Evolutionary conservation across 768 basidiomycete species (phyloP), one percentile per base, ranked within the genome.

Genomic region (Lactarius trivialis): DNA sequence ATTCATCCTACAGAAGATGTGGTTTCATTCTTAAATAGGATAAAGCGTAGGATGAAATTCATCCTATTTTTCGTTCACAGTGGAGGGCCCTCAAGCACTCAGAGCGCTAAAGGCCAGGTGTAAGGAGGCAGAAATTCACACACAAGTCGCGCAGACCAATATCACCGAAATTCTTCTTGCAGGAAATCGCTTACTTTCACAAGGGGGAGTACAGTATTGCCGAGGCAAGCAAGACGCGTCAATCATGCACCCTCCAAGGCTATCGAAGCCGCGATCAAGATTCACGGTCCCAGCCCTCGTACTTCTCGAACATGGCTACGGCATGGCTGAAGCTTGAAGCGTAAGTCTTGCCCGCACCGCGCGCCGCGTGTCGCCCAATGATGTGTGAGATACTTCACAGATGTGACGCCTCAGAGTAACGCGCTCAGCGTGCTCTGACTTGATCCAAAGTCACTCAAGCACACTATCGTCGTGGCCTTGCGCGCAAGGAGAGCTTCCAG

Each of bases 171-270:
- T n/a, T n/a, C n/a, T n/a, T n/a, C n/a, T 30, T 32, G 7, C 58
- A 82, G 80, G 82, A 82, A 8, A 81, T 81, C 49, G 56, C 64
- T 8, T 69, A 74, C 14, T 82, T 79, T 73, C 74, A 71, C 41
- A 55, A 68, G 6, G 75, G 73, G 1, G 62, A 76, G 53, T 79
- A 73, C 65, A 65, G 62, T n/a, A n/a, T n/a, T n/a, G n/a, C n/a
- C n/a, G n/a, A n/a, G n/a, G n/a, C n/a, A n/a, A n/a, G n/a, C n/a
- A n/a, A n/a, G n/a, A n/a, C n/a, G n/a, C n/a, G n/a, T n/a, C n/a
- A n/a, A n/a, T n/a, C n/a, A n/a, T n/a, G n/a, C n/a, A n/a, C n/a
- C n/a, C n/a, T n/a, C n/a, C 1, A 71, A 75, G 12, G 78, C 79
- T 1, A 71, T 78, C 3, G 73, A 74, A 32, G 69, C 65, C 1